phyloP scores from a whole-genome alignment of 2,329 filamentous ascomycete species.

The Penicillium oxalicum region DNA sequence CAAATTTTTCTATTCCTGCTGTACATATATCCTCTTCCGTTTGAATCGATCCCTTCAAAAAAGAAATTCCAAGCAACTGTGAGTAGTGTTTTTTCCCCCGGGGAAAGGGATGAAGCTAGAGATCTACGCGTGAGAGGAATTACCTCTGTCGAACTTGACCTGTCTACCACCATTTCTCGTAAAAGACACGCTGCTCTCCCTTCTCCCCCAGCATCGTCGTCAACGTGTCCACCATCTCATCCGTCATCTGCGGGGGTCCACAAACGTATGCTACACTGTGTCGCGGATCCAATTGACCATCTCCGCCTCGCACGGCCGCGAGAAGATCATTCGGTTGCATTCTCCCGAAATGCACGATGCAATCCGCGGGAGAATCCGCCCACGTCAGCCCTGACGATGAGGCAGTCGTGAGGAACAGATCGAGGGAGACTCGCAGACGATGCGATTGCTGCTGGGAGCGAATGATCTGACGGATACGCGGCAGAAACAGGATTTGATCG shows the following conservation, averaged over 20 bases:
- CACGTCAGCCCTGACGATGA: constrained; percentile 6
- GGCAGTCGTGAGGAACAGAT: constrained; percentile 33
- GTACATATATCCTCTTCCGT: too few relatives aligned
- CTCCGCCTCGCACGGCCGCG: constrained; percentile 26
- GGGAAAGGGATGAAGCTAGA: too few relatives aligned
- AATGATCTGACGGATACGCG: constrained; percentile 39
- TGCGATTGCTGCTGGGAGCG: constrained; percentile 22
- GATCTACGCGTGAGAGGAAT: too few relatives aligned
- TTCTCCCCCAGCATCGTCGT: constrained; percentile 38
- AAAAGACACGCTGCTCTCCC: constrained; percentile 46
- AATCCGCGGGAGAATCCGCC: constrained; percentile 16
- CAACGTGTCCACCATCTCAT: constrained; percentile 51
- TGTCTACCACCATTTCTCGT: constrained; percentile 59
- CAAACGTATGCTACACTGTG: constrained; percentile 60
- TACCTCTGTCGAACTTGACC: neutral
- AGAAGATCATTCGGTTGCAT: constrained; percentile 35
- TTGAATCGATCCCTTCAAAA: too few relatives aligned
- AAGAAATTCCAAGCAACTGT: too few relatives aligned
- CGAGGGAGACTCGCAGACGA: constrained; percentile 26
- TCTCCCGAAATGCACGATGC: constrained; percentile 27
- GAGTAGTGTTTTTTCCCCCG: too few relatives aligned
- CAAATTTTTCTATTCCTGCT: too few relatives aligned
- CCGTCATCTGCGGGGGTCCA: constrained; percentile 63
- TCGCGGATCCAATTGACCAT: constrained; percentile 21
- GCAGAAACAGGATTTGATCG: constrained; percentile 43